Evolutionary conservation across 2,329 filamentous ascomycete genomes (phyloP), one percentile per base, ranked within the genome.

Genomic region (Rutstroemia sp.): DNA sequence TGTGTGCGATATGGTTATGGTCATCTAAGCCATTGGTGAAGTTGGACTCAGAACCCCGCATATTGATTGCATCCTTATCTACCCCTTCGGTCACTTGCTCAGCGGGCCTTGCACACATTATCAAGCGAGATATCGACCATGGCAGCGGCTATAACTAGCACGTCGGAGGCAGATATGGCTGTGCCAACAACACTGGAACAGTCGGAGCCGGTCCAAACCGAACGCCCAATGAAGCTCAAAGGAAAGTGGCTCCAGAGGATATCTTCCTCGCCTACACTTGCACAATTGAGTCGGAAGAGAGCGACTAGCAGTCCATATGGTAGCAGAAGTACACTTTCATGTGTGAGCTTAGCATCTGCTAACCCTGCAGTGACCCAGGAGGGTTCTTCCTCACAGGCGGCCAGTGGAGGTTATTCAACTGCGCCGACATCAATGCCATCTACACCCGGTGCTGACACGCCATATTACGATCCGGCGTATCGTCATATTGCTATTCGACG

Each of bases 261-360:
- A 30, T 69, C 68, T 4, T 70, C 69, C 4, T 70, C 69, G 1
- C 67, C 67, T 21, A 67, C 69, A 50, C 61, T 69, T 12, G 61
- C 60, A 48, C 64, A 68, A 48, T 51, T 68, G 2, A 57, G 65
- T 52, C 59, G 66, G 17, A 68, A 55, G 55, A 56, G 67, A 57
- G 65, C 67, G 21, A 57, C 56, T 2, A 70, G 64, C 54, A 67
- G 61, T 61, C 67, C 67, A 58, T 69, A 70, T 56, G 51, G 57
- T 39, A 58, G 61, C 25, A 65, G 66, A 60, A 60, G 59, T 25
- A 60, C 63, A 37, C 57, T 67, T 34, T 70, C 68, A 5, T 66
- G 66, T 54, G 63, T 67, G 16, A 70, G 67, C 54, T 58, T 70
- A 46, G 66, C 63, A 51, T 60, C 62, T 41, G 59, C 57, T 37